Base-by-base conservation (phyloP, 176 grass and related monocot genomes). In the Typha latifolia region DNA sequence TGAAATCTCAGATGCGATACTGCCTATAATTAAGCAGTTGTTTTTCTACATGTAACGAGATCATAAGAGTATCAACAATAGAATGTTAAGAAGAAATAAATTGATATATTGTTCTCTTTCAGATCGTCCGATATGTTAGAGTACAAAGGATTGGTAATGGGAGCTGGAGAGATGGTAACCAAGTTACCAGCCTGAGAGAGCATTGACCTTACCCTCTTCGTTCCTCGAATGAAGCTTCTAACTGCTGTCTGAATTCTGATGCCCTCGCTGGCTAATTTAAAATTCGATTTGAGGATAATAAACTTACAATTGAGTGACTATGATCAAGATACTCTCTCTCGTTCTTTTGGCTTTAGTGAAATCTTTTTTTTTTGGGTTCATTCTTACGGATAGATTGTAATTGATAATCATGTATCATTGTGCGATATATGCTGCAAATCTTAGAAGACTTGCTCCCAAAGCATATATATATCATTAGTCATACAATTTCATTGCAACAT, bases 81-180 rank as follows among this genome's bases (percentile, higher is more conserved):
- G 27, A 29, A 29, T 29, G 27, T 3, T 29, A 29, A 29, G 27
- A 7, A 43, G 37, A 43, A 43, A 43, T 43, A 1, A 43, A 10
- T 6, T 43, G 37, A 43, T 43, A 6, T 10, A 10, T 43, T 43
- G 6, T 43, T 43, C 7, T 43, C 37, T 9, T 48, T 43, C 70
- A 84, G 69, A 2, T 26, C 24, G 82, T 94, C 0, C 82, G 70
- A 4, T 81, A 83, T 76, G 77, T 80, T 61, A 77, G 69, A 84
- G 15, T 82, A 90, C 32, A 51, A 49, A 6, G 67, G 69, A 15
- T 77, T 86, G 51, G 71, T 67, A 23, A 74, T 90, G 53, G 80
- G 69, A 47, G 71, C 83, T 29, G 87, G 76, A 1, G 83, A 90
- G 26, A 71, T 72, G 80, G 83, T 90, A 29, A 61, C 79, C 87